Evolutionary conservation across 2,329 filamentous ascomycete species (phyloP).

Genomic region (Penicillium brasilianum): DNA sequence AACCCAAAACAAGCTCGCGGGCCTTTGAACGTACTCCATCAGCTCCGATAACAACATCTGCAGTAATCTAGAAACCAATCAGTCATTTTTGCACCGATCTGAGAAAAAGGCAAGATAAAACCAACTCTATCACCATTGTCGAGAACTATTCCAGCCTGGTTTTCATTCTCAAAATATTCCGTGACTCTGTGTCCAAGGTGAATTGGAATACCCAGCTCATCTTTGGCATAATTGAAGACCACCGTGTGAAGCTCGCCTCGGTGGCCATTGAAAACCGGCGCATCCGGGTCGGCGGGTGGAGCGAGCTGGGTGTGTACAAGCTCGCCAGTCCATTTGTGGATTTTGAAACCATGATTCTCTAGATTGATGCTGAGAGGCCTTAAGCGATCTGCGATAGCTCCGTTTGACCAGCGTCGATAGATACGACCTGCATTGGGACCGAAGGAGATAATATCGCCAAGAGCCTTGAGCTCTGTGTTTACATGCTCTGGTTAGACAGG

Average conservation of each 20-base stretch:
- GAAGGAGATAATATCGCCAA: constrained; percentile 68
- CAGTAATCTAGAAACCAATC: constrained; percentile 26
- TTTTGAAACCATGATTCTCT: constrained; percentile 61
- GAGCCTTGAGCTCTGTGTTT: constrained; percentile 57
- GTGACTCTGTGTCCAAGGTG: constrained; percentile 58
- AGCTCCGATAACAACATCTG: constrained; percentile 59
- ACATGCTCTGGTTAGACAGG: neutral
- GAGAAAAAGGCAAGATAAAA: neutral
- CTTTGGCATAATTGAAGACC: constrained; percentile 62
- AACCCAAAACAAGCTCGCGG: constrained; percentile 52
- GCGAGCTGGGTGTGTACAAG: constrained; percentile 62
- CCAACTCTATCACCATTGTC: constrained; percentile 53
- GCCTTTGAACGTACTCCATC: constrained; percentile 62
- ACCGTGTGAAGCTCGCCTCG: constrained; percentile 65
- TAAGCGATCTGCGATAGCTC: constrained; percentile 55
- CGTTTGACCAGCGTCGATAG: constrained; percentile 62
- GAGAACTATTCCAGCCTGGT: constrained; percentile 58
- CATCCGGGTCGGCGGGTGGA: constrained; percentile 51
- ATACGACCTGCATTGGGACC: constrained; percentile 66
- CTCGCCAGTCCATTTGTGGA: constrained; percentile 67
- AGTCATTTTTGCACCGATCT: neutral
- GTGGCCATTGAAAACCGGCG: constrained; percentile 65
- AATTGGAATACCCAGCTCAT: constrained; percentile 62
- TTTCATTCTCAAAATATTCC: constrained; percentile 61
- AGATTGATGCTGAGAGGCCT: constrained; percentile 60